phyloP scores from a whole-genome alignment of 129 eudicot genomes.

The Saussurea involucrata region DNA sequence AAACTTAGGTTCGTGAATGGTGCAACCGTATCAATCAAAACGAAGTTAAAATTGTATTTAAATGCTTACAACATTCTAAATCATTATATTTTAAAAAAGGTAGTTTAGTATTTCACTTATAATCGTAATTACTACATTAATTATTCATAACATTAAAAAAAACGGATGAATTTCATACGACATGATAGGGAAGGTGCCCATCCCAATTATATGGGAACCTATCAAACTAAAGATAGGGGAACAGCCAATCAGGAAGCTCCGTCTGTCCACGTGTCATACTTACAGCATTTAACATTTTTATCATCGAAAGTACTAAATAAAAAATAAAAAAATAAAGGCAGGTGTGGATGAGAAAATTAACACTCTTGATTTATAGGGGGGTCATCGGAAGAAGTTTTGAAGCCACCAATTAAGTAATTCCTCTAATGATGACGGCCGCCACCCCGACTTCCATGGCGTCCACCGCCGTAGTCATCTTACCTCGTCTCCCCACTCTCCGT shows the following conservation, averaged over 20 bases:
- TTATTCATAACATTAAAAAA: no score
- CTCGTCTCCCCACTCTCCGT: conserved; percentile 32
- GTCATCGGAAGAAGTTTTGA: neutral
- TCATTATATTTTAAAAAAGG: no score
- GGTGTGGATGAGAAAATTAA: conserved; percentile 10
- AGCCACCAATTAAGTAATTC: neutral
- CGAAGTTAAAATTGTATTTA: neutral
- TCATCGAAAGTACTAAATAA: neutral
- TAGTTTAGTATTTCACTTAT: no score
- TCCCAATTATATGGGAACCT: neutral
- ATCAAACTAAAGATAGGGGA: conserved; percentile 39
- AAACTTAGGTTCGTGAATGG: no score
- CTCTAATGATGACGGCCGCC: conserved; percentile 25
- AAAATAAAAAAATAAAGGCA: neutral
- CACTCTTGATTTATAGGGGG: neutral
- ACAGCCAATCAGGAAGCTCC: conserved; percentile 30
- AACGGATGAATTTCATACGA: no score
- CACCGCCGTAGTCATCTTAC: conserved; percentile 40
- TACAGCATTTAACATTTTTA: neutral
- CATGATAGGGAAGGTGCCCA: no score
- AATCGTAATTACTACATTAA: no score
- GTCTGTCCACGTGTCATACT: conserved; percentile 45
- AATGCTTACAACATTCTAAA: no score
- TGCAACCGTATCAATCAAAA: no score
- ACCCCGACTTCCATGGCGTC: conserved; percentile 58